Conservation (phyloP, 805 yeast species). For the Kazachstania viticola region DNA sequence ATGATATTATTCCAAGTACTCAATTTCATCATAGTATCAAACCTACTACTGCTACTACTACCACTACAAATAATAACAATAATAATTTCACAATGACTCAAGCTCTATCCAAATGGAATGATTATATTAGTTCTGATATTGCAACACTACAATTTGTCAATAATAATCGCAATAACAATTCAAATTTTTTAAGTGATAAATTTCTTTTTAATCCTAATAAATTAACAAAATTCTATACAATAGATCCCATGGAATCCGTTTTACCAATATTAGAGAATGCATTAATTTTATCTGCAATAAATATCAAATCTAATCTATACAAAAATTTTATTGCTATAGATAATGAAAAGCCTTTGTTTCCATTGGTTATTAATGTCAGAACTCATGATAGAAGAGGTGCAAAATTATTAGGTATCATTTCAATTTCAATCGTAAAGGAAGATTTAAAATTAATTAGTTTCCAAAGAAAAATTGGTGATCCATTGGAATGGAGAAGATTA, state of each 20-base stretch:
- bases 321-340: conserved; percentile 8
- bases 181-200: not conserved
- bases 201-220: conserved; percentile 15
- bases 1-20: conserved; percentile 9
- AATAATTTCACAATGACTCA: conserved; percentile 4
- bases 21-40: conserved; percentile 16
- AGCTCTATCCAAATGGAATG: conserved; percentile 16
- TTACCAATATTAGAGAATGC: conserved; percentile 25
- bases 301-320: conserved; percentile 16
- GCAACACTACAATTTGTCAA: conserved; percentile 18
- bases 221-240: conserved; percentile 23
- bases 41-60: conserved; percentile 4
- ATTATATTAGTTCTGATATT: conserved; percentile 15
- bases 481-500: conserved; percentile 61
- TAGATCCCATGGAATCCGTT: conserved; percentile 17
- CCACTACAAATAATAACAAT: not conserved
- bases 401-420: conserved; percentile 36
- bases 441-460: conserved; percentile 41
- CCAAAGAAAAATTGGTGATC: conserved; percentile 49
- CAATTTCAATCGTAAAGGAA: conserved; percentile 30
- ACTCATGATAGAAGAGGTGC: conserved; percentile 36
- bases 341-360: conserved; percentile 21
- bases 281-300: conserved; percentile 12
- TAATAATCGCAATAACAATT: conserved; percentile 1
- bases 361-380: conserved; percentile 29